Percentiles rank a stretch among this genome's conserved stretches.
Conservation (phyloP, 148 eudicot genomes). For the Simmondsia chinensis region DNA sequence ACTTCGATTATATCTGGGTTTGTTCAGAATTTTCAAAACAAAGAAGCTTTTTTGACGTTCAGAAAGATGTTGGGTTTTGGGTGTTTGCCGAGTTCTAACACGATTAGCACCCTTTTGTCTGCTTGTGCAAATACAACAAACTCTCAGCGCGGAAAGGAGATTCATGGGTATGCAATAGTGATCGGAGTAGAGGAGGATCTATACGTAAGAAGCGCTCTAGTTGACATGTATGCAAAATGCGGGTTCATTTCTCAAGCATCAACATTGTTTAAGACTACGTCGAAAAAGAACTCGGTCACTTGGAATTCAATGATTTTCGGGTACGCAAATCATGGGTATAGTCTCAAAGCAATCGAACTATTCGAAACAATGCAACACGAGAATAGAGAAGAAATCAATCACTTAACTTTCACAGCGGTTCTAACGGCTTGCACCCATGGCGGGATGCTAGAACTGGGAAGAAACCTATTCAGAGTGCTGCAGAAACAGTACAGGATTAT, state of each 20-base stretch:
- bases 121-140: slow-evolving; percentile 61
- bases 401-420: slow-evolving; percentile 76
- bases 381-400: slow-evolving; percentile 38
- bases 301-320: slow-evolving; percentile 97
- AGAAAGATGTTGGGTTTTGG: slow-evolving; percentile 47
- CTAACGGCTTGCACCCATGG: slow-evolving; percentile 71
- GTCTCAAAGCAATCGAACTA: slow-evolving; percentile 53
- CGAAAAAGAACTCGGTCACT: slow-evolving; percentile 48
- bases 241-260: slow-evolving; percentile 50
- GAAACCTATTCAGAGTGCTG: slow-evolving; percentile 41
- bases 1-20: slow-evolving; percentile 70
- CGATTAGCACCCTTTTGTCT: slow-evolving; percentile 64
- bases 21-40: slow-evolving; percentile 45
- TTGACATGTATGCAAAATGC: slow-evolving; percentile 86
- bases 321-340: slow-evolving; percentile 69
- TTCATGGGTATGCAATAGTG: slow-evolving; percentile 52
- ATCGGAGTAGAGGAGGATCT: slow-evolving; percentile 44
- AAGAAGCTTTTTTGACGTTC: slow-evolving; percentile 48
- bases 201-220: slow-evolving; percentile 62
- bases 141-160: slow-evolving; percentile 56
- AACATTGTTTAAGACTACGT: slow-evolving; percentile 42
- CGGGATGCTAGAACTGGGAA: slow-evolving; percentile 56
- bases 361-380: slow-evolving; percentile 42
- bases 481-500: slow-evolving; percentile 36
- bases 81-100: slow-evolving; percentile 42